Percentiles rank a stretch among this genome's conserved stretches.
Conservation (phyloP, 1,284 basidiomycete species). For the Pisolithus thermaeus region DNA sequence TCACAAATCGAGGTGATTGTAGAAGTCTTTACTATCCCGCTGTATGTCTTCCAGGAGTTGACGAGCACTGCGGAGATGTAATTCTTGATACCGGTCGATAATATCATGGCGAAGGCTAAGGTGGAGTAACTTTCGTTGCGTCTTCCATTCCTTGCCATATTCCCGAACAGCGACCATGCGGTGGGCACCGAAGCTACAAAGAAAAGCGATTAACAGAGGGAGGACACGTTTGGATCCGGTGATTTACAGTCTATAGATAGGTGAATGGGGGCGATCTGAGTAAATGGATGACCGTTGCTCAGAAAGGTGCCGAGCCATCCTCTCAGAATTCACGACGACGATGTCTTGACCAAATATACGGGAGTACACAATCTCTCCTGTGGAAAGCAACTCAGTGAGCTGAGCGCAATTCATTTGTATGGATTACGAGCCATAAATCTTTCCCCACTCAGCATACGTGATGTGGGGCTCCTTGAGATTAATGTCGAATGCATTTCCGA, state of each 20-base stretch:
- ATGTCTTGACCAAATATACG: slow-evolving; percentile 2
- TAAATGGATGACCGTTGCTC: slow-evolving; percentile 1
- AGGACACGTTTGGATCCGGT: too few relatives aligned
- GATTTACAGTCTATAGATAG: slow-evolving; percentile 1
- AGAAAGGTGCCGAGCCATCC: background rate
- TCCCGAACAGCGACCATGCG: background rate
- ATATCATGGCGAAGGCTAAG: slow-evolving; percentile 1
- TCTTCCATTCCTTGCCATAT: slow-evolving; percentile 3
- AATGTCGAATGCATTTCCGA: slow-evolving; percentile 4
- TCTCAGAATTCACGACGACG: slow-evolving; percentile 4
- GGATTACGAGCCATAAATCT: slow-evolving; percentile 2
- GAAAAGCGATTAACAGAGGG: background rate
- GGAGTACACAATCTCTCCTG: slow-evolving; percentile 1
- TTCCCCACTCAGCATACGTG: slow-evolving; percentile 3
- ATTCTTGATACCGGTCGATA: background rate
- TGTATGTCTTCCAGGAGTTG: slow-evolving; percentile 1
- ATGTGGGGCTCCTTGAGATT: background rate
- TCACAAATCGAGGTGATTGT: slow-evolving; percentile 1
- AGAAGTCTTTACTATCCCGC: background rate
- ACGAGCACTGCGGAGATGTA: slow-evolving; percentile 1
- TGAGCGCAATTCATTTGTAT: too few relatives aligned
- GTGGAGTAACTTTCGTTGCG: slow-evolving; percentile 5
- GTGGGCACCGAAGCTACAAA: background rate
- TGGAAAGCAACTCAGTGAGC: too few relatives aligned
- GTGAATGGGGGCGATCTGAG: background rate